Evolutionary conservation across 129 eudicot species (phyloP), one percentile per base, ranked within the genome.

Genomic region (Arctium minus): DNA sequence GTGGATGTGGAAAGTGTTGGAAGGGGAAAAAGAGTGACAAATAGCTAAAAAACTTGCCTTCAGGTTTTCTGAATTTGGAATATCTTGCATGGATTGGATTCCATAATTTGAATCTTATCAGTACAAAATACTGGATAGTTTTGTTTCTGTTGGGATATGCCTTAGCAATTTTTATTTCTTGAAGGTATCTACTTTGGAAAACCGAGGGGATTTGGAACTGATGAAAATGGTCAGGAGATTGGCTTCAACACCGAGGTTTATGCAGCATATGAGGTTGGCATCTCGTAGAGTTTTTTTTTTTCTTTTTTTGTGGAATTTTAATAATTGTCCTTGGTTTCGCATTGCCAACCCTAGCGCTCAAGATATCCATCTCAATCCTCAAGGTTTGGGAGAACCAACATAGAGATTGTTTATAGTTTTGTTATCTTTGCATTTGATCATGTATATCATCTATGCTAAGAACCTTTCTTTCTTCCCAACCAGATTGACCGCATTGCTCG

Each of bases 401-500:
- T 42, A 42, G 11, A 39, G 46, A 40, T 40, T 6, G 46, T 40
- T 40, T 40, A 40, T 40, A 42, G 8, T 42, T 42, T 42, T 42
- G 1, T 39, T 35, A 71, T 69, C 64, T 62, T 81, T 81, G 22
- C 79, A 31, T 13, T 12, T 22, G 3, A 72, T 29, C 73, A 70
- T 81, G 67, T 71, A 1, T 72, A 37, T 17, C 3, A 39, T 46
- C 31, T 33, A n/a, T 62, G 73, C 44, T 64, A 8, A n/a, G 17
- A n/a, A 36, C 13, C 29, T 78, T 72, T 31, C 15, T 10, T 46
- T 46, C 15, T 9, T 46, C 15, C 56, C 15, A 46, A 46, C 56
- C 88, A 96, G 98, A 87, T 96, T 86, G 99, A 93, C 81, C 98
- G 99, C 67, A 96, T 96, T 84, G 99, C 98, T 88, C 97, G 93